Base-by-base conservation (phyloP, 169 alveolate species). In the Sarcocystis neurona region DNA sequence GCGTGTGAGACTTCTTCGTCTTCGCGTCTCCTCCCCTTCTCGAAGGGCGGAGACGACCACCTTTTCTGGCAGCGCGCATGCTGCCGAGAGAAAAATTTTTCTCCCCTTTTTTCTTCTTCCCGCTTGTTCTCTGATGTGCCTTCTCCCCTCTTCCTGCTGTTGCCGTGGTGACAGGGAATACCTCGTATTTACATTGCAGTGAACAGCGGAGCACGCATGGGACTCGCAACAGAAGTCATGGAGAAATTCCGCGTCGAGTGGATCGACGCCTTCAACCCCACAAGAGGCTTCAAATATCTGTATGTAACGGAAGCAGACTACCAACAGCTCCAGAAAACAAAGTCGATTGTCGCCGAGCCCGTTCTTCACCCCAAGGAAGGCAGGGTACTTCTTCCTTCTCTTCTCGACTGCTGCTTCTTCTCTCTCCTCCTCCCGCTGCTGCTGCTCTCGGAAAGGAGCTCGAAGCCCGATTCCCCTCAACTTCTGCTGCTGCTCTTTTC, bases 171-270 rank as follows among this genome's bases (percentile, higher is more conserved):
- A 8, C 92, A 89, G 37, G 96, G 96, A 80, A 79, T 95, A 2
- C 98, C 97, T 3, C 93, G 97, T n/a, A 90, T 95, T 41, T 95
- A 92, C 89, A 94, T 95, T 53, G 95, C 97, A 3, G 94, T 94
- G 85, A 95, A 95, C 90, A 92, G 95, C 50, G 98, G 98, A 30
- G 97, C 97, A 0, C 90, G 97, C 47, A 94, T 96, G 84, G 97
- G 97, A 2, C 84, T 96, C 88, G 94, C 94, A 37, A 93, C 88
- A 34, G 95, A 92, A 77, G 82, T 96, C 56, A 90, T 91, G 92
- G 85, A 53, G 47, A 41, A 34, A n/a, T 18, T 89, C 53, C 92
- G 75, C 0, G 94, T 95, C 37, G 94, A 92, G 56, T 93, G 94
- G 94, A 89, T 87, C 74, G 94, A 94, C 85, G 94, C 93, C 27